phyloP scores from a whole-genome alignment of 331 rosid species.

The Quercus lobata region DNA sequence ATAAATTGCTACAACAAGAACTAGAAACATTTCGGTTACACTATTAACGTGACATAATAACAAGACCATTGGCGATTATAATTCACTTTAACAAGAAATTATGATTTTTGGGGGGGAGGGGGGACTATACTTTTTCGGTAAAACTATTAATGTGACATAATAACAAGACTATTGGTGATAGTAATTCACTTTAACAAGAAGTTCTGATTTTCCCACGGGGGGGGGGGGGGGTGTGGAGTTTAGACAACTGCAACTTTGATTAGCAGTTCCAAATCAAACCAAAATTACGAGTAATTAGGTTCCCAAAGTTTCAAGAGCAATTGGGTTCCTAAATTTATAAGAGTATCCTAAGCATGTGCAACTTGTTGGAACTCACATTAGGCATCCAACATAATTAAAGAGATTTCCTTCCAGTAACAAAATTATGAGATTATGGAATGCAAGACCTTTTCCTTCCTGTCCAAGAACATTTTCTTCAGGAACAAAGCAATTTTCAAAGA shows the following conservation, averaged over 20 bases:
- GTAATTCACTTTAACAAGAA: not conserved
- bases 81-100: not conserved
- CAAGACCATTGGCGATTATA: not conserved
- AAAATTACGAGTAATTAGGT: not conserved
- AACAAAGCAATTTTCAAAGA: constrained; percentile 94
- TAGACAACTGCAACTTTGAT: not conserved
- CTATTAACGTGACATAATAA: not conserved
- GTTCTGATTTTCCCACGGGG: not conserved
- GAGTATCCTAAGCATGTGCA: not conserved
- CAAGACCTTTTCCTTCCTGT: constrained; percentile 87
- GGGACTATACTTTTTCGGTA: not conserved
- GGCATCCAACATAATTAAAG: not conserved
- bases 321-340: not conserved
- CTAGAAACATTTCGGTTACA: not conserved
- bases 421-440: constrained; percentile 3
- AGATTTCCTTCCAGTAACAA: constrained; percentile 3
- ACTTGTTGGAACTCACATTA: not conserved
- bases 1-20: not conserved
- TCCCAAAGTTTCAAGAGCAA: not conserved
- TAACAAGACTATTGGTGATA: not conserved
- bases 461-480: constrained; percentile 94
- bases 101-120: not conserved
- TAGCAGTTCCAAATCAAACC: not conserved
- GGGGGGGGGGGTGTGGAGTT: too few relatives aligned
- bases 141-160: not conserved